phyloP scores from a whole-genome alignment of 352 stramenopile species.

The Thalassiosira livingstoniorum region DNA sequence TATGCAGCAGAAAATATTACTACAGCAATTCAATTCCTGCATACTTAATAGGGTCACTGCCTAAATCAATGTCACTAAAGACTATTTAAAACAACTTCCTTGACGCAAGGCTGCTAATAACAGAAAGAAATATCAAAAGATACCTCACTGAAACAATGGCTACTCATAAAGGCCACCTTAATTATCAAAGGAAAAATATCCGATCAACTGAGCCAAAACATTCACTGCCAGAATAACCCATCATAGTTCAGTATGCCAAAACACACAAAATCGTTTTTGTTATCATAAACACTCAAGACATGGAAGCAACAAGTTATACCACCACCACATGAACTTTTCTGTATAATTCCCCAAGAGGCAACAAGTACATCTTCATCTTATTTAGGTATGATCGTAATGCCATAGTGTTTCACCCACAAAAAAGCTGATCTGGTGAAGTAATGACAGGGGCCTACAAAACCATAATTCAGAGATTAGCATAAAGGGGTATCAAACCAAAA shows the following conservation, averaged over 20 bases:
- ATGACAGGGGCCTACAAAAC: background rate
- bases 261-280: background rate
- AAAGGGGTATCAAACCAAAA: slow-evolving; percentile 16
- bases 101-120: background rate
- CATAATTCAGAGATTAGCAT: background rate
- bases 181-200: background rate
- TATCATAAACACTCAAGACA: no score
- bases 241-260: background rate
- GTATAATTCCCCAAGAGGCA: background rate
- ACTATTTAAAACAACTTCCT: background rate
- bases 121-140: background rate
- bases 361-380: slow-evolving; percentile 12
- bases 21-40: background rate
- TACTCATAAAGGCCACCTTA: background rate
- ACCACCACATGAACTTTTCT: background rate
- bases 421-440: background rate
- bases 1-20: background rate
- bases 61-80: background rate
- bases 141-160: background rate
- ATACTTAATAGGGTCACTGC: background rate
- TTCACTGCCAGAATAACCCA: background rate
- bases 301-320: no score
- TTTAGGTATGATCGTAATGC: background rate
- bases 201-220: background rate
- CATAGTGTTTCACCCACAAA: slow-evolving; percentile 2